Evolutionary conservation across 768 basidiomycete species (phyloP), one percentile per base, ranked within the genome.

Genomic region (Leccinum uliginosum): DNA sequence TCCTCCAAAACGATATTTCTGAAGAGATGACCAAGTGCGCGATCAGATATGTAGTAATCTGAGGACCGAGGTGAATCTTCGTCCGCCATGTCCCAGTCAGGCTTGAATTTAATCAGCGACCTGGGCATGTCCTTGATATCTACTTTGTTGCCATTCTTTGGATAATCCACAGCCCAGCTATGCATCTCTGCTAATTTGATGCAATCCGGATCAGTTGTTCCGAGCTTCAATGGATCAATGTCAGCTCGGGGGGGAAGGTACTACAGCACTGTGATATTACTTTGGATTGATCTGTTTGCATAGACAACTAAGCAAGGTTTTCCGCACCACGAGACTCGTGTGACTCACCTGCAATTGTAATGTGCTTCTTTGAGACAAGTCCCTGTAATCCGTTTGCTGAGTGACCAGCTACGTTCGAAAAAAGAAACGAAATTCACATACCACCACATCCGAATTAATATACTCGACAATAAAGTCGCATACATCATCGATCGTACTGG

Each of bases 381-480:
- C 89, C 88, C 89, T 89, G 56, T 8, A 45, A 54, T 24, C 56
- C 38, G 61, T 43, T 17, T 54, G 29, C 30, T 69, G 53, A 63
- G 50, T 14, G 14, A 60, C 34, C 21, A 34, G 15, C 1, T n/a
- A 7, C 21, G 8, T 50, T 38, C 2, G 6, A 24, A 15, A 23
- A 35, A 12, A 50, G 19, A 35, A 30, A 32, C 4, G 1, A 7
- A 17, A 21, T 7, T 40, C 3, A 65, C 79, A 19, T 71, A 90
- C 89, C 78, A 91, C 71, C 44, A 91, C 80, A 64, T 93, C 89
- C 0, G 89, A 90, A 59, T 89, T 80, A 66, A 93, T 90, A 54
- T 92, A 93, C 62, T 93, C 84, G 14, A 91, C 83, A 23, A 93
- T 75, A 62, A 93, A 93, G 55, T 93, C 78, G 58, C 87, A 88